Evolutionary conservation across 2,329 filamentous ascomycete species (phyloP).

Genomic region (Microcyclosporella mali): DNA sequence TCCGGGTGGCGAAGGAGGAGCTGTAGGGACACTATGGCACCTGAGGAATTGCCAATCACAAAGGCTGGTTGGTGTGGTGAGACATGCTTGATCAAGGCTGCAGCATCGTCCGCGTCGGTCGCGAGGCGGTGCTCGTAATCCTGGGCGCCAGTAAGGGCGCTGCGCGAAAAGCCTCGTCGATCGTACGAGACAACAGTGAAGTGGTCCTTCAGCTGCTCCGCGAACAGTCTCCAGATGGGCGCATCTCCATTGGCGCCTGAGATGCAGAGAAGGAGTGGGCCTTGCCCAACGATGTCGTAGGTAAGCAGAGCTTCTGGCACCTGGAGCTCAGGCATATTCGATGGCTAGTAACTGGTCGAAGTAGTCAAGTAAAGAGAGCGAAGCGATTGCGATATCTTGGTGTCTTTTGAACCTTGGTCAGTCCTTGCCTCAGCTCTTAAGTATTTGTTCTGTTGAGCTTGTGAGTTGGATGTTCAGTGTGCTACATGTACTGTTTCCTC

Average conservation of each 20-base stretch:
- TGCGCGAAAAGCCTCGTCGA: conserved; percentile 22
- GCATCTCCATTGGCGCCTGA: conserved; percentile 28
- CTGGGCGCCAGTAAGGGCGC: conserved; percentile 12
- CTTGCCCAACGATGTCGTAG: conserved; percentile 27
- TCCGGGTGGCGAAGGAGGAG: conserved; percentile 11
- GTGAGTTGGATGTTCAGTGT: too few species aligned
- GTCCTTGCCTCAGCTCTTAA: too few species aligned
- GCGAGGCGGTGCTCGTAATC: conserved; percentile 27
- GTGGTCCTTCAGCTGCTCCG: conserved; percentile 18
- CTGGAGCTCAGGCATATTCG: conserved; percentile 16
- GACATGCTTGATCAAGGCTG: conserved; percentile 13
- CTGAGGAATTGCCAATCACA: conserved; percentile 14
- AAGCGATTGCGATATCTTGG: too few species aligned
- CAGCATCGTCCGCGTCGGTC: conserved; percentile 30
- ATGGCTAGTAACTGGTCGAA: too few species aligned
- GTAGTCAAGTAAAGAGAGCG: too few species aligned
- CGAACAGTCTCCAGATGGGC: conserved; percentile 23
- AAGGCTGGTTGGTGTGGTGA: conserved; percentile 11
- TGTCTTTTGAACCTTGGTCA: too few species aligned
- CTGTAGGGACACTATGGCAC: conserved; percentile 11
- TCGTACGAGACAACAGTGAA: conserved; percentile 30
- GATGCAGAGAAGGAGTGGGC: conserved; percentile 30
- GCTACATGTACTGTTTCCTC: too few species aligned
- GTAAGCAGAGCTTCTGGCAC: conserved; percentile 26
- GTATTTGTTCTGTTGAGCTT: too few species aligned